A percentile compares a stretch with the other conserved stretches of the same genome.
phyloP scores from a whole-genome alignment of 2,329 filamentous ascomycete genomes.

The Aspergillus cejpii region DNA sequence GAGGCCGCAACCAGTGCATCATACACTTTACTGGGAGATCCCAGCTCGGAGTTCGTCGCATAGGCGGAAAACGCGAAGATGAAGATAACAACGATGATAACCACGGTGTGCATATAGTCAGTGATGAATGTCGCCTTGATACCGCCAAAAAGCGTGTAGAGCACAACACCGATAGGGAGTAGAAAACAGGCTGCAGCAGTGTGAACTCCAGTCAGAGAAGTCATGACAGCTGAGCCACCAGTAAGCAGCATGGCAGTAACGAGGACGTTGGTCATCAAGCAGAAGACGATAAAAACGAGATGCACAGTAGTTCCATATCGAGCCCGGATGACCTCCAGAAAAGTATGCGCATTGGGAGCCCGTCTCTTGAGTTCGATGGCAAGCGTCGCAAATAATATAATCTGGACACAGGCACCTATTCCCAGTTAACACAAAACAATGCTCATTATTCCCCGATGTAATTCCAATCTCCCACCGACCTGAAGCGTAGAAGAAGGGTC shows the following conservation, averaged over 20 bases:
- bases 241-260: slow-evolving; percentile 86
- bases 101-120: slow-evolving; percentile 77
- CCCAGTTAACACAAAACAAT: slow-evolving; percentile 30
- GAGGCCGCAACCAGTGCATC: slow-evolving; percentile 67
- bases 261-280: slow-evolving; percentile 75
- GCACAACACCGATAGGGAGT: slow-evolving; percentile 69
- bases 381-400: slow-evolving; percentile 81
- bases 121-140: slow-evolving; percentile 86
- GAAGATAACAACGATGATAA: slow-evolving; percentile 69
- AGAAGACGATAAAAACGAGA: slow-evolving; percentile 73
- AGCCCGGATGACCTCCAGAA: slow-evolving; percentile 70
- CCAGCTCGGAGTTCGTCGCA: slow-evolving; percentile 63
- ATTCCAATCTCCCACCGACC: slow-evolving; percentile 37
- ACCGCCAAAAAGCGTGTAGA: slow-evolving; percentile 68
- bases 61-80: slow-evolving; percentile 79
- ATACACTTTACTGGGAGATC: slow-evolving; percentile 70
- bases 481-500: slow-evolving; percentile 61
- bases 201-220: slow-evolving; percentile 63
- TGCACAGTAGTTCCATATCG: slow-evolving; percentile 70
- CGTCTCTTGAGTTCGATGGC: slow-evolving; percentile 84
- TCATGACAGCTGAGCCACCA: slow-evolving; percentile 70
- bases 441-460: slow-evolving; percentile 47
- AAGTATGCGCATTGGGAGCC: slow-evolving; percentile 78
- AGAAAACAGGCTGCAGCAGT: slow-evolving; percentile 79
- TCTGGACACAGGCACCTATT: slow-evolving; percentile 69